Evolutionary conservation across 805 yeast genomes (phyloP).

Genomic region (Suhomyces sp.): DNA sequence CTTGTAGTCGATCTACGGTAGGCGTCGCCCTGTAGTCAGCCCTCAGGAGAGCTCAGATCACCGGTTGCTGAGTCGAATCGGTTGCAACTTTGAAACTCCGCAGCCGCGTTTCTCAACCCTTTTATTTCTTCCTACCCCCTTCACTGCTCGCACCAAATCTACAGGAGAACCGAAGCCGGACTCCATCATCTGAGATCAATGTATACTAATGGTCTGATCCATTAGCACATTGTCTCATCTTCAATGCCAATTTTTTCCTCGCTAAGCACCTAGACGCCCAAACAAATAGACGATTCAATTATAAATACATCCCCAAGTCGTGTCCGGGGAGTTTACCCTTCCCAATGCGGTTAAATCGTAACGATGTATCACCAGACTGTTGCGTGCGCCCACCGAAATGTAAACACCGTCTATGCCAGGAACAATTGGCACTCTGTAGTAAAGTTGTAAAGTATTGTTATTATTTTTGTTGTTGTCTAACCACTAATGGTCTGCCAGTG

Average conservation of each 20-base stretch:
- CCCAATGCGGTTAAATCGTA: conserved; percentile 1
- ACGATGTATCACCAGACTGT: not conserved
- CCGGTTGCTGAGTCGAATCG: not conserved
- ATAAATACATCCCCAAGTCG: not conserved
- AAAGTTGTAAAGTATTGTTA: not conserved
- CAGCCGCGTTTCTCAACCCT: not conserved
- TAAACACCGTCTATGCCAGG: conserved; percentile 8
- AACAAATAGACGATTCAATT: conserved; percentile 1
- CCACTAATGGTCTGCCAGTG: not conserved
- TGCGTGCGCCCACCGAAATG: conserved; percentile 5
- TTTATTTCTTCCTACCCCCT: not conserved
- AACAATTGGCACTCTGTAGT: conserved; percentile 2
- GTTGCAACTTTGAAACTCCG: not conserved
- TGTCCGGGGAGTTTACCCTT: conserved; percentile 3
- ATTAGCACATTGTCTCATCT: not conserved
- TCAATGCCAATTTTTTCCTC: not conserved
- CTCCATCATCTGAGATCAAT: not conserved
- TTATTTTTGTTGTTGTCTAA: not conserved
- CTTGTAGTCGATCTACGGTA: not conserved
- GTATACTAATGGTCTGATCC: not conserved
- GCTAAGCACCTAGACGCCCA: not conserved
- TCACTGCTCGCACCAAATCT: not conserved
- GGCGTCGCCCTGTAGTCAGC: not conserved
- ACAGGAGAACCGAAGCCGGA: not conserved
- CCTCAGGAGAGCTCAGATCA: not conserved